A percentile compares a stretch with the other conserved stretches of the same genome.
Evolutionary conservation across 768 basidiomycete species (phyloP).

Genomic region (Sarcomyxa edulis): DNA sequence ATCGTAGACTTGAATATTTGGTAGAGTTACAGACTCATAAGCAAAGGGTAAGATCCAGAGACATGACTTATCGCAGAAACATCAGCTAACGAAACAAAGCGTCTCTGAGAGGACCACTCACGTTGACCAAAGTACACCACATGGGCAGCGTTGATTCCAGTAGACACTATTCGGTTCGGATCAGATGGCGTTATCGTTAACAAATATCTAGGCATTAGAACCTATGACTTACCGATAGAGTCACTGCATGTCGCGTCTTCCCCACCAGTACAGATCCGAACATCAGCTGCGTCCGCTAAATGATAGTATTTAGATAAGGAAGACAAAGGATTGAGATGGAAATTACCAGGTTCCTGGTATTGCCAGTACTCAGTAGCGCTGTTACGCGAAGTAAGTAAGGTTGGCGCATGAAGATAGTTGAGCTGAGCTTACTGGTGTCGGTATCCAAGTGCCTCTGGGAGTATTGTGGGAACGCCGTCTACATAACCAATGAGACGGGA

Average conservation of each 20-base stretch:
- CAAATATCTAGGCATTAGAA: neutral
- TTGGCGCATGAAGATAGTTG: no score
- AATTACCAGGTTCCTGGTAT: constrained; percentile 30
- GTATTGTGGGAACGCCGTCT: constrained; percentile 51
- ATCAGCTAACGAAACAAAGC: neutral
- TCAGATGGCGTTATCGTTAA: neutral
- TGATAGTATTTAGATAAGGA: neutral
- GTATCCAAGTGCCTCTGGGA: constrained; percentile 40
- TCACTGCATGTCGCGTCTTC: constrained; percentile 46
- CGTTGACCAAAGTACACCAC: constrained; percentile 40
- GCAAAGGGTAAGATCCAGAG: neutral
- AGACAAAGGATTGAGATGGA: neutral
- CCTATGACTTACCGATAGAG: constrained; percentile 36
- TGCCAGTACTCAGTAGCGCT: constrained; percentile 39
- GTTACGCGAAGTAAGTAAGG: no score
- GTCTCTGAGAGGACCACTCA: constrained; percentile 12
- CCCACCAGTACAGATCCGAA: constrained; percentile 33
- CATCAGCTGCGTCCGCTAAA: constrained; percentile 28
- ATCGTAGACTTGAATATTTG: no score
- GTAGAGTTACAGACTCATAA: no score
- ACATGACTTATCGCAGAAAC: neutral
- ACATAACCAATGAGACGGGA: neutral
- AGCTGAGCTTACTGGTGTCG: constrained; percentile 34
- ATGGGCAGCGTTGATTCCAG: constrained; percentile 43
- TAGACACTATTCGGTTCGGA: constrained; percentile 28